Base-by-base conservation (phyloP, 1,284 basidiomycete genomes). In the Tetrapyrgos nigripes region DNA sequence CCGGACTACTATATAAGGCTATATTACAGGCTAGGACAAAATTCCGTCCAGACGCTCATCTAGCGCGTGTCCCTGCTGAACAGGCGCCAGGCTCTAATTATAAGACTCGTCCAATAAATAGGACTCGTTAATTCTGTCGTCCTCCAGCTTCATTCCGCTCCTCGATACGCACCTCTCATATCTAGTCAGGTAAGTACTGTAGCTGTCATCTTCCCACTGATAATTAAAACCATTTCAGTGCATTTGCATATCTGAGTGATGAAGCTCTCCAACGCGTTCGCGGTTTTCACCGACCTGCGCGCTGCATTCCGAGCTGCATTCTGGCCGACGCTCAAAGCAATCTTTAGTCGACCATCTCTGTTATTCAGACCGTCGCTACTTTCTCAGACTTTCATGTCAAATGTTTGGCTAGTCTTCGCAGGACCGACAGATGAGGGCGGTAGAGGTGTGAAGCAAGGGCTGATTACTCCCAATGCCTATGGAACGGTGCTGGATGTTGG, bases 401-500 rank as follows among this genome's bases (percentile, higher is more conserved):
- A 58, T 29, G 57, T 58, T 21, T 58, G 57, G 57, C 24, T 28
- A 10, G 31, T 17, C 3, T 53, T 58, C 37, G 57, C 50, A 8
- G 57, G 29, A 14, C 29, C 21, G n/a, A 58, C 57, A 19, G 50
- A 58, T 40, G 50, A 58, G 23, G 35, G n/a, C 19, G 57, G 50
- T 10, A 27, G 51, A 26, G 23, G 14, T 3, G 51, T 58, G 24
- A 58, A 58, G 31, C 28, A 58, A 31, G 33, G 27, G 3, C 24
- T 58, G 26, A 53, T 58, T 14, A 50, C 55, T 8, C 45, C 31
- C 8, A 14, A 48, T 49, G 57, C 57, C 14, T 21, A 40, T n/a
- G 51, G 51, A 19, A 27, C 43, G 2, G 57, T 58, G 3, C 29
- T 58, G n/a, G 57, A 58, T 24, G 27, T 58, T 21, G 57, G 57